phyloP scores from a whole-genome alignment of 352 stramenopile species.

The Phytophthora brassicae region DNA sequence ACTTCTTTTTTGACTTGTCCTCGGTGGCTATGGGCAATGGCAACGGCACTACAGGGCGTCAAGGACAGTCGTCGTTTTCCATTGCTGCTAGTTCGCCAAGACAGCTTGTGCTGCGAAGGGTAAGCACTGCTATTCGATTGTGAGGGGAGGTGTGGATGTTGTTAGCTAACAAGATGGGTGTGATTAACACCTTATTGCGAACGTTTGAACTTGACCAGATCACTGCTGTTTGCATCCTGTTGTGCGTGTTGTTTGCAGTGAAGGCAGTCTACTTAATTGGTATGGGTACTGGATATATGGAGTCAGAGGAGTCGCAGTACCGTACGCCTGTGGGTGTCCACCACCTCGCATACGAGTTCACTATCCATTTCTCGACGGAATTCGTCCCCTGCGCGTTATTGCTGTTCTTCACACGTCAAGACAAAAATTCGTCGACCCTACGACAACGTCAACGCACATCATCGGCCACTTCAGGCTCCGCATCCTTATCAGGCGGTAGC shows the following conservation, averaged over 20 bases:
- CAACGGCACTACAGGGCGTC: conserved; percentile 13
- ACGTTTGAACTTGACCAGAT: conserved; percentile 51
- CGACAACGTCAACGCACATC: conserved; percentile 29
- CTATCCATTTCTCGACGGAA: conserved; percentile 71
- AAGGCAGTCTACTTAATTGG: conserved; percentile 73
- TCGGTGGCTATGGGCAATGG: conserved; percentile 31
- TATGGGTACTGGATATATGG: conserved; percentile 64
- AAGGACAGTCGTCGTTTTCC: conserved; percentile 21
- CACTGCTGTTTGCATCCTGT: conserved; percentile 69
- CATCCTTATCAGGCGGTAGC: conserved; percentile 37
- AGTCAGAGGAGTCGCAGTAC: conserved; percentile 65
- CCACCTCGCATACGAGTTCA: conserved; percentile 75
- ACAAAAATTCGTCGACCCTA: conserved; percentile 26
- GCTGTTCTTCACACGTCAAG: conserved; percentile 65
- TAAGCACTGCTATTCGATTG: conserved; percentile 30
- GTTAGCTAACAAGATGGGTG: conserved; percentile 1
- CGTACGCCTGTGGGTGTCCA: conserved; percentile 61
- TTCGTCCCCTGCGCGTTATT: conserved; percentile 71
- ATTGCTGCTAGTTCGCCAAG: conserved; percentile 41
- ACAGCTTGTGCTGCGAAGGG: conserved; percentile 65
- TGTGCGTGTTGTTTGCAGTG: conserved; percentile 67
- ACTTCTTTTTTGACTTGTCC: conserved; percentile 84
- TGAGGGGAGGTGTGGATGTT: background rate
- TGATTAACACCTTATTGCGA: no score
- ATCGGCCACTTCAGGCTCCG: conserved; percentile 29